phyloP scores from a whole-genome alignment of 2,329 filamentous ascomycete species.

The Sporothrix globosa region DNA sequence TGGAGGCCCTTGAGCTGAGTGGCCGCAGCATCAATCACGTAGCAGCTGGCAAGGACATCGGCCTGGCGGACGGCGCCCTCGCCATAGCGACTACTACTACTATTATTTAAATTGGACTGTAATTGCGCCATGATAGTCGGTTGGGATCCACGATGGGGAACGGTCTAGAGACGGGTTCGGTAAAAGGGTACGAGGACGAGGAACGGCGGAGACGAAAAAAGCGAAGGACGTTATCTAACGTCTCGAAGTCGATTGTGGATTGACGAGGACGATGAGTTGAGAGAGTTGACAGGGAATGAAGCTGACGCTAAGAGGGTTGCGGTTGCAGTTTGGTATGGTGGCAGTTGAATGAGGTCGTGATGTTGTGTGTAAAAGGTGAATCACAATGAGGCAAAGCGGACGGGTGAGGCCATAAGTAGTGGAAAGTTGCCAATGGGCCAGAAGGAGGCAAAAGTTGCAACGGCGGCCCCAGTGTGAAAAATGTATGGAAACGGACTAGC shows the following conservation, averaged over 20 bases:
- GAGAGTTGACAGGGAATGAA: background rate
- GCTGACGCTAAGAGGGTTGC: background rate
- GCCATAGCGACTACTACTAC: constrained; percentile 75
- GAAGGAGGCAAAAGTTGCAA: constrained; percentile 4
- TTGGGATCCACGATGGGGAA: constrained; percentile 41
- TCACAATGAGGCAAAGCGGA: background rate
- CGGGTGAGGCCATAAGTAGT: background rate
- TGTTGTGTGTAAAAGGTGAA: constrained; percentile 2
- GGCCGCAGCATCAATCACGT: constrained; percentile 71
- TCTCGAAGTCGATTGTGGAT: background rate
- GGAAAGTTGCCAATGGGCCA: constrained; percentile 9
- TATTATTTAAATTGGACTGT: constrained; percentile 67
- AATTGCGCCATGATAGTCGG: constrained; percentile 63
- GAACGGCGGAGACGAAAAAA: background rate
- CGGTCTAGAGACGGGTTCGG: background rate
- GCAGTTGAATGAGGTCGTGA: background rate
- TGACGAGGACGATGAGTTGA: background rate
- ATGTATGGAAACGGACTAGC: constrained; percentile 12
- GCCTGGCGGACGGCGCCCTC: constrained; percentile 64
- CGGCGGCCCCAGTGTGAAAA: constrained; percentile 2
- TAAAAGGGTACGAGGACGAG: background rate
- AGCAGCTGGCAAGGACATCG: constrained; percentile 89
- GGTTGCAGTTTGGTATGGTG: background rate
- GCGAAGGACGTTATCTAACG: background rate
- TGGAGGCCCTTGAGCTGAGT: constrained; percentile 80